Base-by-base conservation (phyloP, 108 stramenopile species). In the Stephanodiscus minutulus region DNA sequence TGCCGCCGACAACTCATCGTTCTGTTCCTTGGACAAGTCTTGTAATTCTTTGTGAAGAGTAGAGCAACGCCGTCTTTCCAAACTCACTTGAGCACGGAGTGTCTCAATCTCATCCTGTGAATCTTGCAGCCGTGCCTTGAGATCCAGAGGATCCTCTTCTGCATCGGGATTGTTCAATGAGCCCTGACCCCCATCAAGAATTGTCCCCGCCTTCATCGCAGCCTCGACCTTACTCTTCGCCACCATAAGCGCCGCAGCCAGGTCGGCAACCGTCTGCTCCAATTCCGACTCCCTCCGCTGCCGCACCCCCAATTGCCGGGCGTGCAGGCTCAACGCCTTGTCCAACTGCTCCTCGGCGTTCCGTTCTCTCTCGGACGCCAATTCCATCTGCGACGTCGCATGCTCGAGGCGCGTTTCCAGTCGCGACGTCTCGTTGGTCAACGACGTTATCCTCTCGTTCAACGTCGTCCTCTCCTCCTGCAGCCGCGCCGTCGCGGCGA, bases 331-430 rank as follows among this genome's bases (percentile, higher is more conserved):
- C 48, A 94, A 63, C 20, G 83, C 83, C 33, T 78, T 82, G 72
- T 91, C 90, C 64, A 94, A 70, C 31, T 87, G 78, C 36, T 88
- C 89, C 52, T 91, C 90, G 7, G 93, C 91, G 58, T 90, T 87
- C 28, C 89, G 76, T 66, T 94, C 90, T 50, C 90, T 66, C 12
- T 86, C 85, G 50, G 79, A 79, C 1, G 91, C 86, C 77, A 74
- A 85, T 20, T 91, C 89, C 49, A 87, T 70, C 54, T 81, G 76
- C 29, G 86, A 80, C 25, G 84, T 68, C 11, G 88, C 64, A 59
- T 89, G 87, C 65, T 90, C 93, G 46, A 94, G 63, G 46, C 87
- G 69, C 3, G 82, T 79, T 61, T 90, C 87, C 18, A 90, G 72
- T 13, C 87, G 61, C 27, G 47, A 61, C 57, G 87, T 83, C 63